phyloP scores from a whole-genome alignment of 2,329 filamentous ascomycete genomes.

The Pseudogymnoascus sp. region DNA sequence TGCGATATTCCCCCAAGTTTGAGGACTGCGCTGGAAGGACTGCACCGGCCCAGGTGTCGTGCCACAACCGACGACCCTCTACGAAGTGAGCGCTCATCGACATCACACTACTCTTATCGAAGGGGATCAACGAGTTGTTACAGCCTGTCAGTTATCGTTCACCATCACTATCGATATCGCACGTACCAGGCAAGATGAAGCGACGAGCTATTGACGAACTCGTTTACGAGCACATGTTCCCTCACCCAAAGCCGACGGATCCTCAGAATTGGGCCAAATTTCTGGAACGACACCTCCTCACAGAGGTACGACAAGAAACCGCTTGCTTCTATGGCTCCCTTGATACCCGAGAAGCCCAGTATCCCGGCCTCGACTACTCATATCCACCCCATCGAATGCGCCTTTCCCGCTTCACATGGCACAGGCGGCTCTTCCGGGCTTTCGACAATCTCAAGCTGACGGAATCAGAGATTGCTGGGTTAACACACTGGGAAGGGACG shows the following conservation, averaged over 20 bases:
- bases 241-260: conserved; percentile 57
- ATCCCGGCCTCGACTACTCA: conserved; percentile 73
- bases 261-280: conserved; percentile 64
- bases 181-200: conserved; percentile 48
- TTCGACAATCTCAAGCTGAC: conserved; percentile 66
- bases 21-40: conserved; percentile 3
- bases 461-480: conserved; percentile 56
- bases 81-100: conserved; percentile 1
- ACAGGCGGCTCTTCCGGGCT: conserved; percentile 65
- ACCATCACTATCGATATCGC: neutral
- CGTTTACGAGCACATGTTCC: conserved; percentile 68
- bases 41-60: neutral
- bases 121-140: neutral
- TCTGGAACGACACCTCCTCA: conserved; percentile 61
- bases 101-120: neutral
- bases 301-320: conserved; percentile 70
- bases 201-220: conserved; percentile 62
- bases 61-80: neutral
- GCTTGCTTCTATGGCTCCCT: conserved; percentile 67
- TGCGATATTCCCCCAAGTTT: conserved; percentile 4
- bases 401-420: conserved; percentile 69
- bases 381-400: conserved; percentile 66
- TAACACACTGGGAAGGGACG: conserved; percentile 79
- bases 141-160: neutral
- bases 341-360: conserved; percentile 71